Evolutionary conservation across 495 filamentous ascomycete genomes (phyloP).

Genomic region (Durotheca rogersii): DNA sequence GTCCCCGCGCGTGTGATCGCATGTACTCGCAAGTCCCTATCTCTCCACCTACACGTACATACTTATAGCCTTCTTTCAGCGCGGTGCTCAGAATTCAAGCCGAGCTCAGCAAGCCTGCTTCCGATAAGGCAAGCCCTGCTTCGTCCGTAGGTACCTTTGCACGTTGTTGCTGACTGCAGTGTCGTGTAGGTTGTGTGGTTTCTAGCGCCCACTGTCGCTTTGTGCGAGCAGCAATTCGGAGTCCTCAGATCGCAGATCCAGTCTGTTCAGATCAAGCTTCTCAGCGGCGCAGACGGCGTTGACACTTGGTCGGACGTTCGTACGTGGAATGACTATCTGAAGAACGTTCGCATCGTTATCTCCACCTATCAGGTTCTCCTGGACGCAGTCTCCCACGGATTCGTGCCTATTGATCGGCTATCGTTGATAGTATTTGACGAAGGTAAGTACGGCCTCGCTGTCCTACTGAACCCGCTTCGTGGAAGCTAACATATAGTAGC

Average conservation of each 20-base stretch:
- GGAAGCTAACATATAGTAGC: constrained; percentile 47
- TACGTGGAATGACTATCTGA: constrained; percentile 72
- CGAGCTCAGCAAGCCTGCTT: constrained; percentile 65
- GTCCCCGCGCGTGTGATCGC: too few species aligned
- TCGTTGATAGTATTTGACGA: constrained; percentile 86
- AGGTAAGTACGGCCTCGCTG: constrained; percentile 60
- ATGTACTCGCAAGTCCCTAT: too few species aligned
- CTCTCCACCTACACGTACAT: constrained; percentile 1
- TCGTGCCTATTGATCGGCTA: constrained; percentile 67
- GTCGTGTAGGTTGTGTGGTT: constrained; percentile 88
- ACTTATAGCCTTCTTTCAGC: constrained; percentile 46
- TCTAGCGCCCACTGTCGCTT: constrained; percentile 71
- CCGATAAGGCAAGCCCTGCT: constrained; percentile 57
- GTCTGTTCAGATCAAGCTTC: constrained; percentile 58
- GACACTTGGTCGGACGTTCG: constrained; percentile 72
- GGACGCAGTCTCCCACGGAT: constrained; percentile 79
- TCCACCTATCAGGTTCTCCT: constrained; percentile 75
- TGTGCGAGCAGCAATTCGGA: constrained; percentile 71
- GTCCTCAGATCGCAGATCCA: constrained; percentile 64
- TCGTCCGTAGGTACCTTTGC: constrained; percentile 7
- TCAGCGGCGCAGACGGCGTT: constrained; percentile 69
- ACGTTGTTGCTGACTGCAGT: constrained; percentile 19
- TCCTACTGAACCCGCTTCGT: background rate
- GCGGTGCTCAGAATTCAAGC: constrained; percentile 74
- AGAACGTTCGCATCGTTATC: constrained; percentile 68